phyloP scores from a whole-genome alignment of 257 asterid genomes.

The Solanum raphanifolium region DNA sequence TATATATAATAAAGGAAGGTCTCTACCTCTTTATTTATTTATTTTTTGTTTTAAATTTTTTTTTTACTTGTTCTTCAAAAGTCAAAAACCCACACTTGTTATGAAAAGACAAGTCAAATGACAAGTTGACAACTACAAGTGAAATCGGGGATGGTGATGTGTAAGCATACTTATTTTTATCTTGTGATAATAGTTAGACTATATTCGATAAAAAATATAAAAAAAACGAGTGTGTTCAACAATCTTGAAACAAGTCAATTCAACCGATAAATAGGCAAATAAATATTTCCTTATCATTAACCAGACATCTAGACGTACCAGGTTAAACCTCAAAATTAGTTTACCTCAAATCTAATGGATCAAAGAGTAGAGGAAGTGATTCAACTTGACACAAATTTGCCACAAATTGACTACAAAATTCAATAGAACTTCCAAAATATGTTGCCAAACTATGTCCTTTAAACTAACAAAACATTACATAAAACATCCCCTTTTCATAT shows the following conservation, averaged over 20 bases:
- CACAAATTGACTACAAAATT: background rate
- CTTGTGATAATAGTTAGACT: too few species aligned
- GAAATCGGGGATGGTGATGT: background rate
- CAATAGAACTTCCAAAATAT: background rate
- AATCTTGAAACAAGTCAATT: background rate
- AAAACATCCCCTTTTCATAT: background rate
- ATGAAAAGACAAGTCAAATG: background rate
- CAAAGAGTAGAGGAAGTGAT: background rate
- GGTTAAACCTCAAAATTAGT: too few species aligned
- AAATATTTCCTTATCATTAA: too few species aligned
- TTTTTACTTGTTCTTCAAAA: background rate
- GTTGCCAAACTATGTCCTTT: background rate
- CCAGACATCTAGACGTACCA: too few species aligned
- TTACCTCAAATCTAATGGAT: background rate
- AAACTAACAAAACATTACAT: background rate
- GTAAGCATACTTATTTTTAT: too few species aligned
- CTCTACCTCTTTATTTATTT: background rate
- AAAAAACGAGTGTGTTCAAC: rapidly evolving
- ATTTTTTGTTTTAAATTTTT: too few species aligned
- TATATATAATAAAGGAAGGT: too few species aligned
- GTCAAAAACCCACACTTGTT: background rate
- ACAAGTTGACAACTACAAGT: background rate
- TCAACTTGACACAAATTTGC: background rate
- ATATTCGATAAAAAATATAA: background rate
- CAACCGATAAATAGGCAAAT: rapidly evolving